Percentiles rank a stretch among this genome's conserved stretches.
Evolutionary conservation across 305 asterid genomes (phyloP).

Genomic region (Rubia occidens): DNA sequence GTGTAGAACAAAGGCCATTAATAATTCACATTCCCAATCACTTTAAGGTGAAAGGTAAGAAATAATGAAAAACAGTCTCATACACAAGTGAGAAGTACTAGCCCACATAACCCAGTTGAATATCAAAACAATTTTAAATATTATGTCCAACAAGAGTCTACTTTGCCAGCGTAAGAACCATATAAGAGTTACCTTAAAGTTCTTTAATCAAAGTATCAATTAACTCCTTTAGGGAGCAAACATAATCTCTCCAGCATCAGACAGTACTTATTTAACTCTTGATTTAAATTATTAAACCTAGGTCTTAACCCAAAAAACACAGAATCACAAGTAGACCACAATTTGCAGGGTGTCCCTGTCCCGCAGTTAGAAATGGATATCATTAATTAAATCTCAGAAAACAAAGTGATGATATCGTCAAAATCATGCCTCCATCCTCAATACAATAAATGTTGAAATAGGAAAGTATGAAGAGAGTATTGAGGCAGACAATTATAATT

Average conservation of each 20-base stretch:
- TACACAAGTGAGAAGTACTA: background rate
- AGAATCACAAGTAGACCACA: background rate
- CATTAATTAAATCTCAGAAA: background rate
- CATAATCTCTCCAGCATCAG: background rate
- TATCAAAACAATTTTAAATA: background rate
- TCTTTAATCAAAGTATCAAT: background rate
- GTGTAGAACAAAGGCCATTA: background rate
- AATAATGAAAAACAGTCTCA: background rate
- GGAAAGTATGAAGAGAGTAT: background rate
- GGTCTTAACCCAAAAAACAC: background rate
- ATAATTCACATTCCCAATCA: background rate
- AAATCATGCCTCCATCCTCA: background rate
- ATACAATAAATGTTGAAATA: background rate
- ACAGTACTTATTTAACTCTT: background rate
- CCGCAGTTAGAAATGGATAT: background rate
- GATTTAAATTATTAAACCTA: background rate
- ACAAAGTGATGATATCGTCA: background rate
- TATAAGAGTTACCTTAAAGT: background rate
- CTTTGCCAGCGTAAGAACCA: background rate
- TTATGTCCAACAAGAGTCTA: background rate
- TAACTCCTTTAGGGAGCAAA: background rate
- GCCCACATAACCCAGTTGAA: background rate
- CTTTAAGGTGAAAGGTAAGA: background rate
- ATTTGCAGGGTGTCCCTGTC: background rate
- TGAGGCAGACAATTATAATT: background rate